phyloP scores from a whole-genome alignment of 1,284 basidiomycete genomes.

The Puccinia polysora region DNA sequence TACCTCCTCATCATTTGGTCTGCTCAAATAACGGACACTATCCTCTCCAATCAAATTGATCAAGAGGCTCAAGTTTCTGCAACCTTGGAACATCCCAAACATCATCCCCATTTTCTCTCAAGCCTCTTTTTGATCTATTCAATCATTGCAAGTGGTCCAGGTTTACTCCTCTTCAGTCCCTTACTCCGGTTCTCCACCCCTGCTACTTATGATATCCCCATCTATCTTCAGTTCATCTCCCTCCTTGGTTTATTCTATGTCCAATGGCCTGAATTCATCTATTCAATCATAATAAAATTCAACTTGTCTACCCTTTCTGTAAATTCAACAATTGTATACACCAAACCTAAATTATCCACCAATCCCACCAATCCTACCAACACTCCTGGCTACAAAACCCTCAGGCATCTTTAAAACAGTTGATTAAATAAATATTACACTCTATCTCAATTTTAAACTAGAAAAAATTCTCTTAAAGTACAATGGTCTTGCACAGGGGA shows the following conservation, averaged over 20 bases:
- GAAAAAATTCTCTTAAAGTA: constrained; percentile 31
- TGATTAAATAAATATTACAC: constrained; percentile 4
- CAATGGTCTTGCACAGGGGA: constrained; percentile 11
- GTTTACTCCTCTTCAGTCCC: constrained; percentile 17
- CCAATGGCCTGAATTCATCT: constrained; percentile 42
- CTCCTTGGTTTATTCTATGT: constrained; percentile 27
- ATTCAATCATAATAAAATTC: constrained; percentile 28
- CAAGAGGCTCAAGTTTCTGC: constrained; percentile 14
- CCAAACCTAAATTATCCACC: neutral
- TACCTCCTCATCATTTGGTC: constrained; percentile 7
- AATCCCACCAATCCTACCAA: neutral
- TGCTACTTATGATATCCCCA: constrained; percentile 3
- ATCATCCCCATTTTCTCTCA: neutral
- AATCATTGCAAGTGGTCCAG: constrained; percentile 22
- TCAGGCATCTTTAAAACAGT: neutral
- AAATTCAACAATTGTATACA: constrained; percentile 7
- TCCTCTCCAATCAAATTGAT: constrained; percentile 36
- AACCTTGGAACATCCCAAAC: neutral
- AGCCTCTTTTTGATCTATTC: constrained; percentile 10
- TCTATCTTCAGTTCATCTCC: constrained; percentile 33
- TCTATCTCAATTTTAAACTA: constrained; percentile 28
- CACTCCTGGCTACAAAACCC: constrained; percentile 20
- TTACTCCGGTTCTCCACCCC: constrained; percentile 33
- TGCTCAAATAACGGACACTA: constrained; percentile 26
- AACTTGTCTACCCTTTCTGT: constrained; percentile 30